phyloP scores from a whole-genome alignment of 805 yeast genomes.

The Ogataea trehalophila region DNA sequence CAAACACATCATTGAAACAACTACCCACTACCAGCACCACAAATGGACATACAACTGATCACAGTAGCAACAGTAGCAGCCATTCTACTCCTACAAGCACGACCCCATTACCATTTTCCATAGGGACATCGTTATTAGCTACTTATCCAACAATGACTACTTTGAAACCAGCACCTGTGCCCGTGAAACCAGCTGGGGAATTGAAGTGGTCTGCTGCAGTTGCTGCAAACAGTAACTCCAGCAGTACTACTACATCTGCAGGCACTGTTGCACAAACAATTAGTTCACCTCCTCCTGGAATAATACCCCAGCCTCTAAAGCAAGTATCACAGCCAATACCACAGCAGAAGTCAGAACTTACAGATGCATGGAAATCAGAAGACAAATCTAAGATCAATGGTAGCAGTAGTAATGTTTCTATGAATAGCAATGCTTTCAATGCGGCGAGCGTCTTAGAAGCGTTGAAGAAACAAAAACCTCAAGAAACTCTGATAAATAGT shows the following conservation, averaged over 20 bases:
- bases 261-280: background rate
- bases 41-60: too few species aligned
- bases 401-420: background rate
- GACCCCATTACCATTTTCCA: constrained; percentile 10
- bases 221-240: constrained; percentile 10
- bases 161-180: constrained; percentile 33
- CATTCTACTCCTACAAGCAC: background rate
- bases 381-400: too few species aligned
- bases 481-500: constrained; percentile 9
- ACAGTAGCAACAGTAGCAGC: background rate
- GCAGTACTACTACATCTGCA: background rate
- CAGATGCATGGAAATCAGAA: too few species aligned
- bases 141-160: constrained; percentile 22
- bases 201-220: constrained; percentile 33
- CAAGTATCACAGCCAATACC: constrained; percentile 2
- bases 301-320: background rate
- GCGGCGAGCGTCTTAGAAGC: constrained; percentile 36
- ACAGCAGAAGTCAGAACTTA: background rate
- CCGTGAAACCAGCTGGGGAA: constrained; percentile 27
- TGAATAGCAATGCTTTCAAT: constrained; percentile 30
- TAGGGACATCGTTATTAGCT: constrained; percentile 8
- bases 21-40: too few species aligned
- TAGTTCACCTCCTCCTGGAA: constrained; percentile 2
- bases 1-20: background rate
- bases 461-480: constrained; percentile 31